Evolutionary conservation across 1,139 yeast species (phyloP).

Genomic region (Blastobotrys petasosporus): DNA sequence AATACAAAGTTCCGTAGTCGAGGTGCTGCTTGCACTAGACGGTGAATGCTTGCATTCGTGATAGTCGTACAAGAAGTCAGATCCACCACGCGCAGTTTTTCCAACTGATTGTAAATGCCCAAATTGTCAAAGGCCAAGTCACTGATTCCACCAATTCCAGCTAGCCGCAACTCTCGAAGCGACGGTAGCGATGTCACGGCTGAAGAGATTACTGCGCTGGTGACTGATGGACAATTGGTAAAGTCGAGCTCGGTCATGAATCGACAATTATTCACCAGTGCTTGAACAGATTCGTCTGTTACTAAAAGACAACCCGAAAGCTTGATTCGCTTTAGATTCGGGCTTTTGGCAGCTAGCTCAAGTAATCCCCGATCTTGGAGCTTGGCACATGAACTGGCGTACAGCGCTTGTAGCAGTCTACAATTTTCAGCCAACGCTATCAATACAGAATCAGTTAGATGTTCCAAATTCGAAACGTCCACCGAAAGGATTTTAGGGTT

Average conservation of each 20-base stretch:
- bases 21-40: conserved; percentile 72
- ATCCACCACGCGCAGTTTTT: conserved; percentile 69
- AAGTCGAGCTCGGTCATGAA: conserved; percentile 84
- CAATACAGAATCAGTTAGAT: conserved; percentile 61
- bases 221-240: conserved; percentile 71
- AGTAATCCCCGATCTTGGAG: conserved; percentile 65
- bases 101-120: conserved; percentile 32
- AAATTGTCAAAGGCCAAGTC: conserved; percentile 44
- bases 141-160: conserved; percentile 64
- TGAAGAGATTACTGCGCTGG: conserved; percentile 55
- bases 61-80: conserved; percentile 79
- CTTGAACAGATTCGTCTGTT: conserved; percentile 60
- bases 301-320: conserved; percentile 66
- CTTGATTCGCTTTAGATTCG: conserved; percentile 74
- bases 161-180: conserved; percentile 76
- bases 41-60: conserved; percentile 73
- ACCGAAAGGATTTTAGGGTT: conserved; percentile 76
- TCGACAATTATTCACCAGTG: conserved; percentile 64
- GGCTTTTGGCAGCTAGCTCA: conserved; percentile 56
- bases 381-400: conserved; percentile 75
- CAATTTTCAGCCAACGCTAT: conserved; percentile 66
- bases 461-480: conserved; percentile 81
- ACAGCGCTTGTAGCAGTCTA: conserved; percentile 76
- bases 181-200: conserved; percentile 62
- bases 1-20: conserved; percentile 79